Conservation (phyloP, 495 filamentous ascomycete genomes). For the Choiromyces venosus region DNA sequence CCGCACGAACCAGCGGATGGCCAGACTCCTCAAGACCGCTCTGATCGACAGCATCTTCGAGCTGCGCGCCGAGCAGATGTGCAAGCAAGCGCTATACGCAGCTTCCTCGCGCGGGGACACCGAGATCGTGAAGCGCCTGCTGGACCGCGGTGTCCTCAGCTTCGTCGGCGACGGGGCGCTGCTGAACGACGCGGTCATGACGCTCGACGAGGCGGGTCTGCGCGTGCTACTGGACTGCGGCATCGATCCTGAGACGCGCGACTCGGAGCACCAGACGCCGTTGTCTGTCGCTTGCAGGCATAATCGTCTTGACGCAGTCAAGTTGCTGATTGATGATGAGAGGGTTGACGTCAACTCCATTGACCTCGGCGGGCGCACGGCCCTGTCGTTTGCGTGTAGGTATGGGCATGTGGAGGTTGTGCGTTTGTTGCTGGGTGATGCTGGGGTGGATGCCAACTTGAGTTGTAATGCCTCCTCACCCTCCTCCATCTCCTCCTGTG, state of each 20-base stretch:
- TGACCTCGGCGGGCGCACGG: not conserved
- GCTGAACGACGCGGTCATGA: not conserved
- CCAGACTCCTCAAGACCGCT: not conserved
- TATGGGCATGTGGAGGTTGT: not conserved
- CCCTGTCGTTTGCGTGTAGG: not conserved
- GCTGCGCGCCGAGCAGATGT: fast-evolving
- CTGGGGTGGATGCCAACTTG: not conserved
- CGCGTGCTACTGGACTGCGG: not conserved
- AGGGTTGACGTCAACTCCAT: not conserved
- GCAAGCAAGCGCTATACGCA: not conserved
- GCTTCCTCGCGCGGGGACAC: not conserved
- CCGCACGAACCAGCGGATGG: constrained; percentile 11
- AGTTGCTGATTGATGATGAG: not conserved
- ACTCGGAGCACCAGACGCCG: not conserved
- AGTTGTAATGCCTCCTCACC: not conserved
- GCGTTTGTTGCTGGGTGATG: not conserved
- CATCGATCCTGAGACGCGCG: not conserved
- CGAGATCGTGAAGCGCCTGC: not conserved
- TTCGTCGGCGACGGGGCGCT: not conserved
- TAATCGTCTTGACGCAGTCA: not conserved
- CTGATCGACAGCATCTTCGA: constrained; percentile 2
- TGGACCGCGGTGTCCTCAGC: not conserved
- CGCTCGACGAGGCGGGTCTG: not conserved
- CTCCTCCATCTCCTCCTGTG: not conserved
- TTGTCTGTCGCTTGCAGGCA: not conserved